Base-by-base conservation (phyloP, 345 rosid species). In the Passiflora organensis region DNA sequence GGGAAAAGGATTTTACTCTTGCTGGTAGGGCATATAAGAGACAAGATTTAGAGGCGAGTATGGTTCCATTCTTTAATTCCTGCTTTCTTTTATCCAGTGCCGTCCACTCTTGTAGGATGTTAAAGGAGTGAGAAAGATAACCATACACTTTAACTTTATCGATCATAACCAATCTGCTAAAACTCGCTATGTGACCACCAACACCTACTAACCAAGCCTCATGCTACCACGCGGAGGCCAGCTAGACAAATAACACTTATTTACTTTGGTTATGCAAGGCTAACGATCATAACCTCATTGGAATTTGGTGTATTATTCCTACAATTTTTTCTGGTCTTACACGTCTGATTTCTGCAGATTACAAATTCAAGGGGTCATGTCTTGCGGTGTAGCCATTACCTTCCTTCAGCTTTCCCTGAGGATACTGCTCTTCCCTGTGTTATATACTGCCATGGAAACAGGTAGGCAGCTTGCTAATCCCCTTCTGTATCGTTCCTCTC, bases 361-460 rank as follows among this genome's bases (percentile, higher is more conserved):
- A 42, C 60, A n/a, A 69, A 63, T 42, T 46, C 53, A 32, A 58
- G 74, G 65, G 74, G 69, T 8, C 65, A 63, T 59, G 47, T 57
- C 43, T 51, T 69, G 42, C 55, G 43, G 12, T 69, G 74, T 39
- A 63, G 69, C 56, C 74, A 69, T 54, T 69, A 69, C 28, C 45
- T 63, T 12, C 74, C 74, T 52, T 69, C 69, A 2, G 56, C 64
- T 52, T 52, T 58, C 45, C 68, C 69, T 36, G 59, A 44, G 37
- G 67, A 62, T 39, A 46, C 69, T 53, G 60, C 65, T 36, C 74
- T 69, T 63, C 74, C 74, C 22, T 69, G 74, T 44, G 74, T 69
- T 53, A 58, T 69, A 13, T 69, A 69, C 61, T 69, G 74, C 55
- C 74, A 69, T 18, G 74, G 74, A 38, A 69, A 69, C 59, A 69